Percentiles rank a stretch among this genome's conserved stretches.
Conservation (phyloP, 768 basidiomycete genomes). For the Boletus subparvulus region DNA sequence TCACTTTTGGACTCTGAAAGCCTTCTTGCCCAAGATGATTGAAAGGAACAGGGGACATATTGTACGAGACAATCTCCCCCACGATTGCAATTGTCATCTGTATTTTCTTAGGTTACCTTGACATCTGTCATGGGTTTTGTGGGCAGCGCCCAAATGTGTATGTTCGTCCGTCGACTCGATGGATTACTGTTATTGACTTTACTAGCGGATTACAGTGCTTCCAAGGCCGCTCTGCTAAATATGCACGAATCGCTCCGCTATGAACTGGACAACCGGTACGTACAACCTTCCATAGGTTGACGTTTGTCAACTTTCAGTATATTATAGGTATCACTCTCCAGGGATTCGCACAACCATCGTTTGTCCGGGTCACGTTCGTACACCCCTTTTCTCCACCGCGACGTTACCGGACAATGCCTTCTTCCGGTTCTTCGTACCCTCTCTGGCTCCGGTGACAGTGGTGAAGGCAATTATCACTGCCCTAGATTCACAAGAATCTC, state of each 20-base stretch:
- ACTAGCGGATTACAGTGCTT: conserved; percentile 85
- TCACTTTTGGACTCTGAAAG: conserved; percentile 91
- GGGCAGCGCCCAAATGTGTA: conserved; percentile 76
- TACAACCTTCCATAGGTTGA: neutral
- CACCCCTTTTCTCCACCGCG: conserved; percentile 70
- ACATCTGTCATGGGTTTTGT: conserved; percentile 72
- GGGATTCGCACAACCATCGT: conserved; percentile 86
- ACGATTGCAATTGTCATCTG: conserved; percentile 8
- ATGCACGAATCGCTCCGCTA: conserved; percentile 84
- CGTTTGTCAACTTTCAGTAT: neutral
- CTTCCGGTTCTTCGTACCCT: conserved; percentile 75
- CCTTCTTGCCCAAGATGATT: conserved; percentile 89
- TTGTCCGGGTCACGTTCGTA: conserved; percentile 75
- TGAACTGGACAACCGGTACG: conserved; percentile 79
- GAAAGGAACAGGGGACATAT: conserved; percentile 80
- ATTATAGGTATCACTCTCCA: conserved; percentile 63
- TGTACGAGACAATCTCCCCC: conserved; percentile 42
- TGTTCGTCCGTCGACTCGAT: conserved; percentile 26
- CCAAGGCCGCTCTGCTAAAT: conserved; percentile 84
- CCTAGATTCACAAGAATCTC: conserved; percentile 77
- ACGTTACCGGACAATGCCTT: conserved; percentile 48
- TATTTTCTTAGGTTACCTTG: conserved; percentile 60
- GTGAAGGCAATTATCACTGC: conserved; percentile 82
- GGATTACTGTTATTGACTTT: conserved; percentile 8
- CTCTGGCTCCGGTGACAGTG: conserved; percentile 67